phyloP scores from a whole-genome alignment of 2,329 filamentous ascomycete species.

The Pseudogymnoascus sp. region DNA sequence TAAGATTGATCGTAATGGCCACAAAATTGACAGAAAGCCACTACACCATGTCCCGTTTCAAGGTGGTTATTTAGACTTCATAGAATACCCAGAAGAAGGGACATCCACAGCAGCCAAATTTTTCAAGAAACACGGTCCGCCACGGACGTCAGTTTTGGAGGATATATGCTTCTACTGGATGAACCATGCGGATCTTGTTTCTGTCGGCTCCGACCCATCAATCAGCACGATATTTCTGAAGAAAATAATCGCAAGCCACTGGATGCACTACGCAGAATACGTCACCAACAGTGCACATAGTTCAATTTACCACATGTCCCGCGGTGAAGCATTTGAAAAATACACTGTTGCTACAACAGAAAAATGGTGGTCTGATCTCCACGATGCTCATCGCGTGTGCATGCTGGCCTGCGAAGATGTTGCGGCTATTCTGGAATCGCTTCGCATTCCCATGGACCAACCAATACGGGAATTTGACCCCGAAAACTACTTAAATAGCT shows the following conservation, averaged over 20 bases:
- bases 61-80: not conserved
- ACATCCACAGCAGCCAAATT: not conserved
- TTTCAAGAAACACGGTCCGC: not conserved
- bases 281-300: not conserved
- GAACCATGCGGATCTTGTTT: not conserved
- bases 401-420: not conserved
- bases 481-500: not conserved
- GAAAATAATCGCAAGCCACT: not conserved
- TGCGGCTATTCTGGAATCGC: not conserved
- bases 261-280: not conserved
- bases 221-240: not conserved
- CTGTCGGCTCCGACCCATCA: not conserved
- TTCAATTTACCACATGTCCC: not conserved
- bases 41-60: not conserved
- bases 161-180: not conserved
- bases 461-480: not conserved
- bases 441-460: not conserved
- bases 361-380: not conserved
- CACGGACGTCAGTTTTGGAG: not conserved
- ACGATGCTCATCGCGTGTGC: not conserved
- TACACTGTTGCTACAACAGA: not conserved
- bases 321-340: not conserved
- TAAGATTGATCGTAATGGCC: not conserved
- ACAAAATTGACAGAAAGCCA: not conserved
- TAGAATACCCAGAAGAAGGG: not conserved